Conservation (phyloP, 805 yeast species). For the Osmozyma mogii region DNA sequence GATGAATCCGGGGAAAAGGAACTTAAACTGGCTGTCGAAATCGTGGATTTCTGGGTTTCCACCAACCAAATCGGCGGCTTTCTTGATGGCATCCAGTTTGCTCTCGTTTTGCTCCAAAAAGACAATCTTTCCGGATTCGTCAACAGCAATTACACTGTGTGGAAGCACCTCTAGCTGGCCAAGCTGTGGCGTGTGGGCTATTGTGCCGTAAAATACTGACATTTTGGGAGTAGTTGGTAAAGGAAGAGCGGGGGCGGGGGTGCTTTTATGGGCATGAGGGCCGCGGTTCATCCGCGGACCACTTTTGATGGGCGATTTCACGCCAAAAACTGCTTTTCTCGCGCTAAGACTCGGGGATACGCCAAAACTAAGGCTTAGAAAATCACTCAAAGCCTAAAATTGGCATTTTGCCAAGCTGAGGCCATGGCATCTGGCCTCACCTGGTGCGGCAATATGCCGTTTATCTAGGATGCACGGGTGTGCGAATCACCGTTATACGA, state of each 20-base stretch:
- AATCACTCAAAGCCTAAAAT: no score
- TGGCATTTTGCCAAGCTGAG: neutral
- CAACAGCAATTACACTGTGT: slow-evolving; percentile 58
- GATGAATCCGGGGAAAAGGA: slow-evolving; percentile 51
- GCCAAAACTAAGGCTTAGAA: no score
- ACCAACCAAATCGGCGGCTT: no score
- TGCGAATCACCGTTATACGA: neutral
- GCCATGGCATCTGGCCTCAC: neutral
- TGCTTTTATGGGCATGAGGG: neutral
- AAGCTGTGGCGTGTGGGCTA: slow-evolving; percentile 62
- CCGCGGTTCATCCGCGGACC: neutral
- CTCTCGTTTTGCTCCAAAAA: slow-evolving; percentile 17
- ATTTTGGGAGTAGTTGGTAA: neutral
- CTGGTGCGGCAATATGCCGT: neutral
- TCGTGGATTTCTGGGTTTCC: no score
- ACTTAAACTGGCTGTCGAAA: slow-evolving; percentile 39
- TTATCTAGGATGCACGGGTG: neutral
- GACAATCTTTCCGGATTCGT: slow-evolving; percentile 43
- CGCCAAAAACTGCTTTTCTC: no score
- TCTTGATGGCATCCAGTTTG: no score
- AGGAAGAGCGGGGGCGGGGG: neutral
- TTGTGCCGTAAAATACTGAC: slow-evolving; percentile 41
- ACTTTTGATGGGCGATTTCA: neutral
- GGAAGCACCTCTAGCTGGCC: slow-evolving; percentile 49
- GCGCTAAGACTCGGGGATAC: no score